Base-by-base conservation (phyloP, 345 rosid species). In the Punica granatum region DNA sequence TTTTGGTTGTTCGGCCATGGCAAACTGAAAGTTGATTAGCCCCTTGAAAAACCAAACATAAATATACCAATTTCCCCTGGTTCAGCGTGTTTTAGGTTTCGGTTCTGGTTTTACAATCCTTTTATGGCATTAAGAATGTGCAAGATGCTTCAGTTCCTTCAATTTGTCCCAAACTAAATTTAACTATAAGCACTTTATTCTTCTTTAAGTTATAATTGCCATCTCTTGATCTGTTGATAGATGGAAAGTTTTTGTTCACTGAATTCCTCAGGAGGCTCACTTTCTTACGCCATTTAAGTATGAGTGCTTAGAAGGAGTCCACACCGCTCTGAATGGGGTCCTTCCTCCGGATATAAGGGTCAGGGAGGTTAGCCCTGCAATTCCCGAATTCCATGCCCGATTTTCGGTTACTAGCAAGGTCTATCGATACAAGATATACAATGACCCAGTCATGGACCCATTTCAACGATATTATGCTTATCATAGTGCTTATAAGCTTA, bases 261-360 rank as follows among this genome's bases (percentile, higher is more conserved):
- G 62, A 23, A 67, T 64, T 30, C 75, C 84, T 66, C 89, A 92
- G 98, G 97, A 87, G 63, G 97, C 94, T 35, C 98, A 93, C 76
- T 88, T 93, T 73, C 77, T 87, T 31, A 92, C 98, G 9, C 98
- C 98, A 67, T 90, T 82, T 81, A 87, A 83, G 75, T 88, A 85
- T 67, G 84, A 80, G 68, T 66, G 77, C 81, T 81, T 93, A 85
- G 92, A 83, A 33, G 77, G 69, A 58, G 16, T 80, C 71, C 96
- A 93, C 56, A 79, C 88, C 33, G 92, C 98, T 76, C 83, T 93
- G 18, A 88, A 90, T 46, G 96, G 97, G 56, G 77, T 89, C 67
- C 98, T 93, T 69, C 97, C 98, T 60, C 36, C 77, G 59, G 97
- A 90, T 73, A 81, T 93, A 74, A 87, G 89, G 34, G 84, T 93